Conservation (phyloP, 176 grass and related monocot genomes). For the Oryza longistaminata region DNA sequence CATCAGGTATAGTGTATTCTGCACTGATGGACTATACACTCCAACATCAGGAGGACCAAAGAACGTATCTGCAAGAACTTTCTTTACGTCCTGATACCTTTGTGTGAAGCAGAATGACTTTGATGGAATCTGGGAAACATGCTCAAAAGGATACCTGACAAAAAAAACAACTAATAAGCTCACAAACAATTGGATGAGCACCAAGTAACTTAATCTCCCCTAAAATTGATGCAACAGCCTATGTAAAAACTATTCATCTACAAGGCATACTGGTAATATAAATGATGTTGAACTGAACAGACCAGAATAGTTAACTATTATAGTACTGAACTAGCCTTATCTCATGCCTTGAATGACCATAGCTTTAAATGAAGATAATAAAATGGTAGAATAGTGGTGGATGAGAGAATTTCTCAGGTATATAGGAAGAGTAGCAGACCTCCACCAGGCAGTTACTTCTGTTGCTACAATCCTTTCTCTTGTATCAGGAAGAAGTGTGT, state of each 20-base stretch:
- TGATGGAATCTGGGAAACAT: slow-evolving; percentile 63
- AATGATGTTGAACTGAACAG: not conserved
- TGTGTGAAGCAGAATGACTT: slow-evolving; percentile 85
- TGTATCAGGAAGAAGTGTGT: slow-evolving; percentile 88
- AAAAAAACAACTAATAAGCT: not conserved
- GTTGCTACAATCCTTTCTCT: slow-evolving; percentile 92
- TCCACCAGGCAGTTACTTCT: slow-evolving; percentile 95
- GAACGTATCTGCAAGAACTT: slow-evolving; percentile 72
- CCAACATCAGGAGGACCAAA: slow-evolving; percentile 79
- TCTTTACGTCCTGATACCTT: slow-evolving; percentile 83
- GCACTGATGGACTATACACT: slow-evolving; percentile 92
- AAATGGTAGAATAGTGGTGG: not conserved
- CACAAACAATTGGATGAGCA: not conserved
- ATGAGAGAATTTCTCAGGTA: not conserved
- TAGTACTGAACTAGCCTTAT: not conserved
- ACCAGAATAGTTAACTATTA: not conserved
- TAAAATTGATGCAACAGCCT: not conserved
- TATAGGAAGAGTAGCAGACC: slow-evolving; percentile 40
- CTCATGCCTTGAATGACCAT: not conserved
- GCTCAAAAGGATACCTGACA: slow-evolving; percentile 68
- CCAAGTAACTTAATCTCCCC: not conserved
- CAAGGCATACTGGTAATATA: not conserved
- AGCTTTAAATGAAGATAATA: not conserved
- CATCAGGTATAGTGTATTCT: slow-evolving; percentile 88
- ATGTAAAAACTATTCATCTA: not conserved